These are phyloP conservation scores for Collybiopsis luxurians DNA, from an alignment of 768 basidiomycete genomes.

Conservation along the genomic window DNA sequence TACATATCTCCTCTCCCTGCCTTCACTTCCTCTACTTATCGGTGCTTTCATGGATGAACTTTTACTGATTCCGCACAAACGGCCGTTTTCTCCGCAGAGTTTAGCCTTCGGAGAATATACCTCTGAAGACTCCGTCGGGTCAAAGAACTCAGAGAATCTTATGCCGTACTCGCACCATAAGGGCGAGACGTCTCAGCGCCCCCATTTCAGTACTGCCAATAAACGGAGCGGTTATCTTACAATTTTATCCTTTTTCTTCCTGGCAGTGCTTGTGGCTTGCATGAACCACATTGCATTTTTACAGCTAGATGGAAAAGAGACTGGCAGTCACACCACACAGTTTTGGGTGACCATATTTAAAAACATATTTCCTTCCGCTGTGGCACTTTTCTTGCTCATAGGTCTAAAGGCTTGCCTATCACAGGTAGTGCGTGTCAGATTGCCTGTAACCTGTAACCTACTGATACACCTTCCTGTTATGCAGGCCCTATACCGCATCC, in stretches of 20 bases:
- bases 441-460: not conserved
- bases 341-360: not conserved
- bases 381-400: not conserved
- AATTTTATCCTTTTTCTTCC: not conserved
- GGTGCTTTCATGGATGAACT: no score
- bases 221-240: not conserved
- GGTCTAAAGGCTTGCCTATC: not conserved
- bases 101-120: no score
- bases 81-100: no score
- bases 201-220: not conserved
- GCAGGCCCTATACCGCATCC: slow-evolving; percentile 1
- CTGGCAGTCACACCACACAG: not conserved
- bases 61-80: no score
- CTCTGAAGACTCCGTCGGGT: no score
- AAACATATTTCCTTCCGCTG: not conserved
- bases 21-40: no score
- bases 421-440: not conserved
- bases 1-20: no score
- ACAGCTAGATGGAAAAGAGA: not conserved
- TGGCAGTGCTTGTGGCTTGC: not conserved
- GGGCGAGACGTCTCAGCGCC: not conserved
- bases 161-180: no score
- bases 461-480: not conserved
- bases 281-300: not conserved
- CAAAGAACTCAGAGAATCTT: no score